Evolutionary conservation across 2,329 filamentous ascomycete species (phyloP).

Genomic region (Aspergillus ochraceoroseus): DNA sequence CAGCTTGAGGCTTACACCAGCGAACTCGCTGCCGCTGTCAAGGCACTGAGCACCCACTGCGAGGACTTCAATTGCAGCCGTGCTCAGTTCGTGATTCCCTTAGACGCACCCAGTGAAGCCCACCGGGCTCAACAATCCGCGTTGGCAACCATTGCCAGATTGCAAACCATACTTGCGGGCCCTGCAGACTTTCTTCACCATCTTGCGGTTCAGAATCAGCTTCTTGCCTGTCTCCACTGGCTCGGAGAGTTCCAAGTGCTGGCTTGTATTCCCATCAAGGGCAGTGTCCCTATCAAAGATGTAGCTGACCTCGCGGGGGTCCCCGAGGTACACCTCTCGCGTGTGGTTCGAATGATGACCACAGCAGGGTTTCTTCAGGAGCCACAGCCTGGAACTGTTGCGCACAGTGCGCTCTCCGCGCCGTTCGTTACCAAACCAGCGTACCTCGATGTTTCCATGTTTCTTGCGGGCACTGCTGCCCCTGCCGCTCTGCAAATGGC

Average conservation of each 20-base stretch:
- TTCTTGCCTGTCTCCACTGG: constrained; percentile 43
- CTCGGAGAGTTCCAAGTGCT: constrained; percentile 45
- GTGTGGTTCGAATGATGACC: constrained; percentile 35
- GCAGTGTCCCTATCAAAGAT: constrained; percentile 37
- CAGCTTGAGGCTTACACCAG: constrained; percentile 1
- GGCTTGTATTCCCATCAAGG: constrained; percentile 42
- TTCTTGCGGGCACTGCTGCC: constrained; percentile 35
- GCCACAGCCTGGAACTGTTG: constrained; percentile 30
- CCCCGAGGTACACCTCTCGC: constrained; percentile 36
- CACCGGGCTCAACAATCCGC: constrained; percentile 5
- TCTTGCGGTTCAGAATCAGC: constrained; percentile 26
- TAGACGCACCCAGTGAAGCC: constrained; percentile 4
- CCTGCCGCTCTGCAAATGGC: constrained; percentile 38
- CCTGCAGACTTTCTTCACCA: constrained; percentile 26
- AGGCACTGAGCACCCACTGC: constrained; percentile 5
- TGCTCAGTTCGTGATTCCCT: constrained; percentile 1
- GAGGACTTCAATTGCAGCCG: background rate
- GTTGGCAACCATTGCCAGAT: background rate
- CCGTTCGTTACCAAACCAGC: constrained; percentile 34
- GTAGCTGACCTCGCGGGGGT: constrained; percentile 42
- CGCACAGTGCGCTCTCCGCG: constrained; percentile 40
- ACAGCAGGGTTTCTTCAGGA: constrained; percentile 38
- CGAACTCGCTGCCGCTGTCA: constrained; percentile 4
- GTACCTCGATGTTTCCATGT: constrained; percentile 39
- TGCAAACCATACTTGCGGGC: constrained; percentile 2